A percentile compares a stretch with the other conserved stretches of the same genome.
Conservation (phyloP, 257 asterid genomes). For the Lantana camara region DNA sequence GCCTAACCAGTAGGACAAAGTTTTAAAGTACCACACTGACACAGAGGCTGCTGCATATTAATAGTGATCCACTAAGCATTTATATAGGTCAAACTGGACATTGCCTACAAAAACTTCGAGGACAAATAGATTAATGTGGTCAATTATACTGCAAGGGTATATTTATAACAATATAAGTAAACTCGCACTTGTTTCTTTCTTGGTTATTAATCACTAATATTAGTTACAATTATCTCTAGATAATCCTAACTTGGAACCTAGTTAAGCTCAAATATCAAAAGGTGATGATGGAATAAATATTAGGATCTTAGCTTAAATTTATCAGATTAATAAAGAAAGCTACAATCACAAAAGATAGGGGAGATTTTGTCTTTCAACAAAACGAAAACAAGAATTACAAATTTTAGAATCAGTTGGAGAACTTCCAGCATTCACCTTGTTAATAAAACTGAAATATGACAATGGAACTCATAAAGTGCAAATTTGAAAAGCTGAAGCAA, state of each 20-base stretch:
- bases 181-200: not conserved
- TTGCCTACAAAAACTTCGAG: too few relatives aligned
- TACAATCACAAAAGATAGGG: not conserved
- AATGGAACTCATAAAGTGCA: not conserved
- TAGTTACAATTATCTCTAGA: not conserved
- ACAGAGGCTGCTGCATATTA: too few relatives aligned
- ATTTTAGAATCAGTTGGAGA: not conserved
- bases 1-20: too few relatives aligned
- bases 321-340: not conserved
- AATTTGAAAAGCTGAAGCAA: too few relatives aligned
- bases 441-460: not conserved
- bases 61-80: too few relatives aligned
- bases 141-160: not conserved
- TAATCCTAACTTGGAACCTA: not conserved
- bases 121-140: not conserved
- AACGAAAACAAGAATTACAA: not conserved
- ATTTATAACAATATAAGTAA: not conserved
- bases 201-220: not conserved
- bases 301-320: not conserved
- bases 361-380: not conserved
- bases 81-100: too few relatives aligned
- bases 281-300: not conserved
- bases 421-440: not conserved
- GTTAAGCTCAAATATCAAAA: not conserved
- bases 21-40: too few relatives aligned